phyloP scores from a whole-genome alignment of 148 eudicot species.

The Silene conica region DNA sequence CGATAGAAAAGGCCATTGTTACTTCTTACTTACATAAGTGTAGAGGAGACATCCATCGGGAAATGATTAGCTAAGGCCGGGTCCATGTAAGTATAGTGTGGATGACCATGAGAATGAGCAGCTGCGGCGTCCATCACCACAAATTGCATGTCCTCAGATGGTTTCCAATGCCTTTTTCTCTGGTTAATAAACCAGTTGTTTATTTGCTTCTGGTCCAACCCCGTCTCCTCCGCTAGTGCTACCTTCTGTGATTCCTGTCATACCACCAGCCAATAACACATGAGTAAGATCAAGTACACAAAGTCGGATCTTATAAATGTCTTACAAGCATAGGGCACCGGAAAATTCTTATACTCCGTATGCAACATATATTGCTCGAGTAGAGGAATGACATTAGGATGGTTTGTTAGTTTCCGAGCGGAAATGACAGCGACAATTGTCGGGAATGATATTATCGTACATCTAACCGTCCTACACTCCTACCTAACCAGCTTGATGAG shows the following conservation, averaged over 20 bases:
- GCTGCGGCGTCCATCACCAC: slow-evolving; percentile 61
- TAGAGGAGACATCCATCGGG: slow-evolving; percentile 72
- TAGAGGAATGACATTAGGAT: no score
- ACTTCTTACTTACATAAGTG: slow-evolving; percentile 42
- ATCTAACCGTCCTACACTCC: no score
- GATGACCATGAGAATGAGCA: slow-evolving; percentile 30
- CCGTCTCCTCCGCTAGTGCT: slow-evolving; percentile 81
- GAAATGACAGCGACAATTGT: no score
- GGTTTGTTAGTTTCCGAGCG: no score
- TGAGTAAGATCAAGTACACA: no score
- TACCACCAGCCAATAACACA: neutral
- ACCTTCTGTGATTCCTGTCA: slow-evolving; percentile 86
- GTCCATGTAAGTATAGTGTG: slow-evolving; percentile 51
- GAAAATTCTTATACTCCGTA: no score
- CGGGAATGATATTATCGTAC: no score
- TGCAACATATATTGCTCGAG: no score
- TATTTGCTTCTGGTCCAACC: slow-evolving; percentile 91
- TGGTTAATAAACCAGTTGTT: slow-evolving; percentile 99
- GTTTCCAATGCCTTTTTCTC: slow-evolving; percentile 97
- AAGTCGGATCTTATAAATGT: no score
- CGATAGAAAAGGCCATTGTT: neutral
- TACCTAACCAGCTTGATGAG: no score
- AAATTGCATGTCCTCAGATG: slow-evolving; percentile 89
- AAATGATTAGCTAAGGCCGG: slow-evolving; percentile 64
- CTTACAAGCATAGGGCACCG: no score